Evolutionary conservation across 2,329 filamentous ascomycete genomes (phyloP).

Genomic region (Colletotrichum coccodes): DNA sequence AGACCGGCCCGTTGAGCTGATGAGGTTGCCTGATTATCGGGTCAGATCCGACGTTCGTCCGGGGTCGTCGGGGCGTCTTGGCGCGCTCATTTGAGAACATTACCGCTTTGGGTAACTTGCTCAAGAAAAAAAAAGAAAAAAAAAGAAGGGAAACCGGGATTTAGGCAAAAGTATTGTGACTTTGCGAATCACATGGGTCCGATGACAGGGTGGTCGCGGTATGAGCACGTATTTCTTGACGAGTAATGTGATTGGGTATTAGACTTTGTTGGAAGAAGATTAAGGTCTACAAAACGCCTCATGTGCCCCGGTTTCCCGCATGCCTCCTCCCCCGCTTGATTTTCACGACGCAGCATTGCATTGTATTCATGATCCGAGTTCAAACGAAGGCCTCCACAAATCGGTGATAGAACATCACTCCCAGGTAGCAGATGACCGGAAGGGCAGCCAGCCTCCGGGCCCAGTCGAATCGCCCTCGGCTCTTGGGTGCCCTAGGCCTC

Average conservation of each 20-base stretch:
- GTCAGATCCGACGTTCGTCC: background rate
- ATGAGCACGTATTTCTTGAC: background rate
- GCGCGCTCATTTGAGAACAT: conserved; percentile 28
- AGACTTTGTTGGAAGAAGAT: background rate
- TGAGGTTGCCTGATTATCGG: background rate
- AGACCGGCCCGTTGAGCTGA: background rate
- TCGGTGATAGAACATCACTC: conserved; percentile 21
- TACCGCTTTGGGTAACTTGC: conserved; percentile 20
- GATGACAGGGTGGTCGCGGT: background rate
- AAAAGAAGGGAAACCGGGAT: background rate
- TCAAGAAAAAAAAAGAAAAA: too few relatives aligned
- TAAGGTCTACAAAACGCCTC: background rate
- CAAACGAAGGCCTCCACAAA: conserved; percentile 24
- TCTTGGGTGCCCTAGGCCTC: background rate
- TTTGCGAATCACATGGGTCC: background rate
- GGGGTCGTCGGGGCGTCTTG: conserved; percentile 5
- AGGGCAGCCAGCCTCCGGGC: conserved; percentile 20
- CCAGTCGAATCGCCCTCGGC: conserved; percentile 14
- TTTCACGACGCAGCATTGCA: background rate
- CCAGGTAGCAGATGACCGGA: conserved; percentile 20
- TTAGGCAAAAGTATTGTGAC: conserved; percentile 13
- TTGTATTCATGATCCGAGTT: background rate
- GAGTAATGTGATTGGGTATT: conserved; percentile 7
- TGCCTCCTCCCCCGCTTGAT: background rate
- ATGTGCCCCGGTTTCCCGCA: background rate